A percentile compares a stretch with the other conserved stretches of the same genome.
phyloP scores from a whole-genome alignment of 257 asterid species.

The Solanum habrochaites region DNA sequence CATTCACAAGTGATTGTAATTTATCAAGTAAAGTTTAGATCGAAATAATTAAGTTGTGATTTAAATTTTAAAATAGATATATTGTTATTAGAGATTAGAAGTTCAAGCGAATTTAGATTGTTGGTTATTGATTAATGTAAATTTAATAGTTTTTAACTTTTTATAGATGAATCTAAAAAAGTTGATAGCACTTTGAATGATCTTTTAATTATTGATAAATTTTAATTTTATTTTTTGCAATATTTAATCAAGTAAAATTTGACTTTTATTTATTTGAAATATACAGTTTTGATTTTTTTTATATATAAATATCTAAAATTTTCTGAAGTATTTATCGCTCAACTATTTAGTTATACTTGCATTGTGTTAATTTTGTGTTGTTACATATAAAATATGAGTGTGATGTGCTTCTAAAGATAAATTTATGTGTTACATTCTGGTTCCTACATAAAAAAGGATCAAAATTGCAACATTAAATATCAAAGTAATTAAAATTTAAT shows the following conservation, averaged over 20 bases:
- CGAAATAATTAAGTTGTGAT: background rate
- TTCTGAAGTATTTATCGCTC: background rate
- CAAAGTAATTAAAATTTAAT: background rate
- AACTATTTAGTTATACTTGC: background rate
- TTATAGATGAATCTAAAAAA: no score
- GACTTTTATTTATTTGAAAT: background rate
- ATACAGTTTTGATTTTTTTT: background rate
- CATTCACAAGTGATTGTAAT: background rate
- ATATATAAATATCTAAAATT: background rate
- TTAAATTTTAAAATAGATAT: background rate
- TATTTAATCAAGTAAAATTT: background rate
- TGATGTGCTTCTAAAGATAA: background rate
- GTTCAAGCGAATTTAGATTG: background rate
- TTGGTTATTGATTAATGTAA: background rate
- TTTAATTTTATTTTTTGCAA: accelerated
- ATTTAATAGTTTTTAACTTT: no score
- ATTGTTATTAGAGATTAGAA: background rate
- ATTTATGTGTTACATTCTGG: background rate
- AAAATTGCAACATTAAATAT: background rate
- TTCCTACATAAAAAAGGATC: background rate
- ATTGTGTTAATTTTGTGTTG: background rate
- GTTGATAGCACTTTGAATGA: background rate
- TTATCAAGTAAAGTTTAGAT: background rate
- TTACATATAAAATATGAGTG: background rate
- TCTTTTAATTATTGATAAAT: background rate